phyloP scores from a whole-genome alignment of 106 monocot genomes.

The Platanthera guangdongensis region DNA sequence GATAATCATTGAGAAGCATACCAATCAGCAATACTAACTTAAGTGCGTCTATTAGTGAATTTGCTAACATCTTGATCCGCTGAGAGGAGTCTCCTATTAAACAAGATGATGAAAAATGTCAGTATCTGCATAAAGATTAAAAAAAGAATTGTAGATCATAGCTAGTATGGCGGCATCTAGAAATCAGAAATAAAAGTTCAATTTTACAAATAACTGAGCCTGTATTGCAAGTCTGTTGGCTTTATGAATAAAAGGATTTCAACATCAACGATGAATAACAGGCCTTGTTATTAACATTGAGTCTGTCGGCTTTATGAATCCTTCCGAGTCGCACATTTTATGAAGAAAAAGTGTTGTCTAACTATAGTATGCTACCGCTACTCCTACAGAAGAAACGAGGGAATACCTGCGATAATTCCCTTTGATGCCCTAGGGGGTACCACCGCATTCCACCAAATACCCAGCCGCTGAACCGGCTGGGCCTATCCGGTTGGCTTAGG shows the following conservation, averaged over 20 bases:
- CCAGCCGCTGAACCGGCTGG: too few relatives aligned
- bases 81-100: constrained; percentile 46
- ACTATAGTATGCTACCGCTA: too few relatives aligned
- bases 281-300: too few relatives aligned
- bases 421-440: too few relatives aligned
- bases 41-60: constrained; percentile 50
- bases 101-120: constrained; percentile 16
- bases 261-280: background rate
- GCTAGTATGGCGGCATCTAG: background rate
- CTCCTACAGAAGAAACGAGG: too few relatives aligned
- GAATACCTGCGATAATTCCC: too few relatives aligned
- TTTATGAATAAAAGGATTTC: background rate
- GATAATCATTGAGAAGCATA: constrained; percentile 16
- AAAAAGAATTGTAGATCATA: background rate
- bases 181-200: background rate
- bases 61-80: constrained; percentile 30
- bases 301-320: too few relatives aligned
- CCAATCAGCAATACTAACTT: constrained; percentile 82
- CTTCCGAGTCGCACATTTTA: too few relatives aligned
- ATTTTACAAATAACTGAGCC: background rate
- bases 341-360: too few relatives aligned
- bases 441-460: too few relatives aligned
- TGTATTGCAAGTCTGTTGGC: background rate
- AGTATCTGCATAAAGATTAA: constrained; percentile 1
- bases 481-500: too few relatives aligned